Evolutionary conservation across 345 rosid species (phyloP), one percentile per base, ranked within the genome.

Genomic region (Citrus medica): DNA sequence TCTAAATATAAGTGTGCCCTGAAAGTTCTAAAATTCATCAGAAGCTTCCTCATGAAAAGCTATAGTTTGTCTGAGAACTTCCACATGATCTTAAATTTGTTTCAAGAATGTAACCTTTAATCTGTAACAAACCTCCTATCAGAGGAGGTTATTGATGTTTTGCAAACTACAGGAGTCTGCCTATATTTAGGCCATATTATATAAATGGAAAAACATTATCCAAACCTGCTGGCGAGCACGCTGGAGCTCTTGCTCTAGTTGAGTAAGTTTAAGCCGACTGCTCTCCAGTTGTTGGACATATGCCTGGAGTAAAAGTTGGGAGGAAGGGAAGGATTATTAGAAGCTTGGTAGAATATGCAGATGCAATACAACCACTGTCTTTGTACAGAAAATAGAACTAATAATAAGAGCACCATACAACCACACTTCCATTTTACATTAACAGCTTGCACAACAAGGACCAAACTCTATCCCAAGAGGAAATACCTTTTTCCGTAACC

Each of bases 231-330:
- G 98, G 73, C 98, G 93, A 65, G 98, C 97, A 86, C 93, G 88
- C 87, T 94, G 98, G 63, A 94, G 90, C 88, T 94, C 98, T 82
- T 93, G 98, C 83, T 95, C 98, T 24, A 95, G 94, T 83, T 88
- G 93, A 28, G 95, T 90, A 84, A 95, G 83, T 79, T 95, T 95
- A 80, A 95, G 84, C 63, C 98, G 86, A 84, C 98, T 95, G 81
- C 93, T 95, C 87, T 95, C 98, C 75, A 95, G 85, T 83, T 92
- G 98, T 82, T 95, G 98, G 67, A 95, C 98, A 82, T 95, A 95
- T 7, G 97, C 98, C 98, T 93, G 76, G 58, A 53, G 58, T 53
- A 53, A 53, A 53, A 16, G 58, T 16, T 9, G 37, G 61, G 3
- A 51, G 30, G 42, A 58, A 71, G 69, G 35, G 40, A 22, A 53